Conservation (phyloP, 2,329 filamentous ascomycete genomes). For the Pseudogymnoascus sp. region DNA sequence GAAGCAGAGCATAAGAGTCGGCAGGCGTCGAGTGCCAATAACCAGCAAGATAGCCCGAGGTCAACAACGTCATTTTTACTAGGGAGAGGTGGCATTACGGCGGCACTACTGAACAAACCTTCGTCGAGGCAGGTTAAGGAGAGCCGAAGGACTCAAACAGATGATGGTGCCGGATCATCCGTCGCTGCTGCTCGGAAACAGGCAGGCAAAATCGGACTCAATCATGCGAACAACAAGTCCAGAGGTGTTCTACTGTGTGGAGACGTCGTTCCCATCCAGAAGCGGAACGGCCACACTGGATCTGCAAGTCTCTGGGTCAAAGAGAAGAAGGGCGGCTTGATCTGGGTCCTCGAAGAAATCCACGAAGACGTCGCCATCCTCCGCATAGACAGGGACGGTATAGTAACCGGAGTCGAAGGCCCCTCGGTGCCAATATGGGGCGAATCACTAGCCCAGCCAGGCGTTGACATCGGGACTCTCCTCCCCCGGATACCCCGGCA, state of each 20-base stretch:
- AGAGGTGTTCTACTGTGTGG: constrained; percentile 87
- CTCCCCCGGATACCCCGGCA: constrained; percentile 76
- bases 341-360: constrained; percentile 98
- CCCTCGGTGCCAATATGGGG: constrained; percentile 84
- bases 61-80: constrained; percentile 52
- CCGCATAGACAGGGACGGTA: constrained; percentile 67
- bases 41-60: constrained; percentile 23
- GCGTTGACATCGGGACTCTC: constrained; percentile 67
- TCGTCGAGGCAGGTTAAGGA: constrained; percentile 40
- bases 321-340: constrained; percentile 85
- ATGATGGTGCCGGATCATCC: constrained; percentile 46
- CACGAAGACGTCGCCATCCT: constrained; percentile 83
- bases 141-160: constrained; percentile 52
- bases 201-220: constrained; percentile 39
- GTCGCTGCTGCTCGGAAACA: constrained; percentile 32
- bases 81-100: constrained; percentile 68
- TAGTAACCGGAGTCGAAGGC: constrained; percentile 62
- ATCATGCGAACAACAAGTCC: constrained; percentile 63
- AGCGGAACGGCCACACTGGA: constrained; percentile 83
- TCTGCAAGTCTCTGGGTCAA: constrained; percentile 98
- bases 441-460: constrained; percentile 53
- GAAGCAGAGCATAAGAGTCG: constrained; percentile 14
- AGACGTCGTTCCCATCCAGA: constrained; percentile 96
- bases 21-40: constrained; percentile 17
- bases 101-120: constrained; percentile 73